phyloP scores from a whole-genome alignment of 345 rosid species.

The Cochlearia excelsa region DNA sequence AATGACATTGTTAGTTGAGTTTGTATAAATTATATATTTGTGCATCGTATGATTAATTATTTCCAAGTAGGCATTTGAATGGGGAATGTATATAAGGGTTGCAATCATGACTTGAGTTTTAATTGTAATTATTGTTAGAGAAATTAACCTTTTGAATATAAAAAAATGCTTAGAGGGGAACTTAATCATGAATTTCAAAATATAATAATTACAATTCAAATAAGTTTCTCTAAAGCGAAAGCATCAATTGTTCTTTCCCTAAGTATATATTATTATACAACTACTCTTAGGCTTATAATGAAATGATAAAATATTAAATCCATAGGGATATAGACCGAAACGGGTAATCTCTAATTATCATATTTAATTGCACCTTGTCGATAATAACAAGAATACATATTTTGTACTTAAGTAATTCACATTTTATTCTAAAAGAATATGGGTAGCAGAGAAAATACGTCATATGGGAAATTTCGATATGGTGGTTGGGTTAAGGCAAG shows the following conservation, averaged over 20 bases:
- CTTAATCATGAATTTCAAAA: constrained; percentile 27
- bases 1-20: no score
- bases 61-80: background rate
- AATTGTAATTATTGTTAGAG: constrained; percentile 14
- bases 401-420: background rate
- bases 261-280: background rate
- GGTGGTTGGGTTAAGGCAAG: constrained; percentile 38
- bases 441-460: constrained; percentile 19
- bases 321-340: background rate
- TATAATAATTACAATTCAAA: constrained; percentile 36
- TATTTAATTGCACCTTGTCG: background rate
- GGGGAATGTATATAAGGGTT: constrained; percentile 3
- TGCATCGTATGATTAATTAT: no score
- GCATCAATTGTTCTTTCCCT: constrained; percentile 35
- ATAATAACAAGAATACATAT: background rate
- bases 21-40: no score
- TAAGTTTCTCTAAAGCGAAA: constrained; percentile 51
- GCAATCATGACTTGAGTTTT: constrained; percentile 21
- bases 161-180: constrained; percentile 1
- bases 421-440: background rate
- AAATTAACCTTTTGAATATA: background rate
- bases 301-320: constrained; percentile 1
- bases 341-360: background rate
- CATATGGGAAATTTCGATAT: constrained; percentile 25
- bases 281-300: background rate